Percentiles rank a stretch among this genome's conserved stretches.
Conservation (phyloP, 2,329 filamentous ascomycete species). For the Decorospora gaudefroyi region DNA sequence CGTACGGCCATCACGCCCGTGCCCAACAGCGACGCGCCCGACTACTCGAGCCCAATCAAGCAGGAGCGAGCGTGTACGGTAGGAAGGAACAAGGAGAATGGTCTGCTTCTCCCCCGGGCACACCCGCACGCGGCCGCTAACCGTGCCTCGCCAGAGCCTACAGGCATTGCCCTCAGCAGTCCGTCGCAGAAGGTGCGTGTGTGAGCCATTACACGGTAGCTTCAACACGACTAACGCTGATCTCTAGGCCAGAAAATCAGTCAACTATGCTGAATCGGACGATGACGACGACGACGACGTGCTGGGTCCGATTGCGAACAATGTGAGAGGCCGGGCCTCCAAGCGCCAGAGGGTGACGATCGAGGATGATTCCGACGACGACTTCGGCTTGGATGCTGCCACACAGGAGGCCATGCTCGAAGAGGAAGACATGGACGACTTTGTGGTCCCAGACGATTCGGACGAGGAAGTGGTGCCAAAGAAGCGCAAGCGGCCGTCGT, state of each 20-base stretch:
- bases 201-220: constrained; percentile 12
- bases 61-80: constrained; percentile 57
- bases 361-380: constrained; percentile 67
- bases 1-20: constrained; percentile 65
- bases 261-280: constrained; percentile 86
- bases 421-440: constrained; percentile 81
- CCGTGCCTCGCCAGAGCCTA: constrained; percentile 48
- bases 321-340: constrained; percentile 50
- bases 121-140: constrained; percentile 51
- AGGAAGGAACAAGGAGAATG: constrained; percentile 59
- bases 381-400: constrained; percentile 64
- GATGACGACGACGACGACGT: constrained; percentile 71
- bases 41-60: constrained; percentile 70
- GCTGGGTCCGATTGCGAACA: constrained; percentile 61
- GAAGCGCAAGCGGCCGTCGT: constrained; percentile 68
- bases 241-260: constrained; percentile 61
- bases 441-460: constrained; percentile 84
- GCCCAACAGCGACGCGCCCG: constrained; percentile 76
- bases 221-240: constrained; percentile 10
- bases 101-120: constrained; percentile 51
- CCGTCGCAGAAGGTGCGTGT: constrained; percentile 78
- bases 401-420: constrained; percentile 61
- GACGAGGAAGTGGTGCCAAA: constrained; percentile 67
- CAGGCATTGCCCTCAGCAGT: constrained; percentile 63
- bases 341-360: constrained; percentile 67